Evolutionary conservation across 164 flowering plant species (phyloP), one percentile per base, ranked within the genome.

Genomic region (Taxillus chinensis): DNA sequence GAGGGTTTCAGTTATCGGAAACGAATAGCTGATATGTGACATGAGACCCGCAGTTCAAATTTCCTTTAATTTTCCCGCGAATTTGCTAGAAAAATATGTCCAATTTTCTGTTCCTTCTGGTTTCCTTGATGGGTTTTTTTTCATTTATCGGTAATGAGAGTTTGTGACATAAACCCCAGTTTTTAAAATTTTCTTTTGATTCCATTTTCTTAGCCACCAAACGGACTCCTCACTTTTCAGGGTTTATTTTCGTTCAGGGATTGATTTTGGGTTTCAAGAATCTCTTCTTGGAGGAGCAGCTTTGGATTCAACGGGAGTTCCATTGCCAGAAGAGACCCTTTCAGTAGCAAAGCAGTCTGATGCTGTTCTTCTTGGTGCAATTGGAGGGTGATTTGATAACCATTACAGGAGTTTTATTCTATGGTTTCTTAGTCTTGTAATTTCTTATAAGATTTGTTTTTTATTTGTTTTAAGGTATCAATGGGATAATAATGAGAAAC

Each of bases 281-380:
- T 9, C 39, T 41, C 59, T 15, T 40, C 14, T 57, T 57, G 59
- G 59, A 39, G 98, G 98, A 57, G 77, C 86, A 57, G 97, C 99
- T 0, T 66, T 90, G 49, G 99, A 93, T 78, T 77, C 81, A 64
- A 76, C 79, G 2, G 97, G 99, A 54, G 95, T 90, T 67, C 99
- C 99, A 3, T 80, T 93, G 67, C 99, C 99, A 1, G 85, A 89
- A 37, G 96, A 90, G 77, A 93, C 99, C 49, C 15, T 39, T 61
- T 53, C 41, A 0, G 73, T 68, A 2, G 97, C 99, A 2, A 83
- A 81, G 74, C 74, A 77, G 59, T 87, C 96, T 5, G 92, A 89
- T 79, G 96, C 95, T 1, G 78, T 93, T 75, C 97, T 93, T 69
- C 95, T 93, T 50, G 99, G 97, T 62, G 96, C 99, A 1, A 93